Evolutionary conservation across 345 rosid genomes (phyloP), one percentile per base, ranked within the genome.

Genomic region (Lepidium sativum): DNA sequence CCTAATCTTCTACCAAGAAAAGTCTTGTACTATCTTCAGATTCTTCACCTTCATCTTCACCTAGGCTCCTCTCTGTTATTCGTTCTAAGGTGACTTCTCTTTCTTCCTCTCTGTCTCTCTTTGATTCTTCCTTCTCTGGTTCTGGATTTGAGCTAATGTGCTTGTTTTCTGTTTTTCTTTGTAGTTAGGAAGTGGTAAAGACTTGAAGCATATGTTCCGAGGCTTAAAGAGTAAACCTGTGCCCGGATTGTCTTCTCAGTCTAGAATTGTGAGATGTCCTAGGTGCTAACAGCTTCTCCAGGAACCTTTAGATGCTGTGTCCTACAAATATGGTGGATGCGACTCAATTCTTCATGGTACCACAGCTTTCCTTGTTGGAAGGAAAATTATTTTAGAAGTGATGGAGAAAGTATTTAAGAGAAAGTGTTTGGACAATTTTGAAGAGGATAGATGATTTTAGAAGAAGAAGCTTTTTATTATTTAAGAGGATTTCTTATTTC

Each of bases 181-280:
- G 56, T 50, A 72, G 76, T 59, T 72, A 12, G 49, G 32, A 54
- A 66, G 72, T 52, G 57, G 77, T 66, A 65, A 66, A 65, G 76
- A 72, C 55, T 37, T 72, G 49, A 72, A 59, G 51, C 76, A 58
- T 65, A 72, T 72, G 63, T 60, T 72, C 18, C 42, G 60, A 65
- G 60, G 70, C 37, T 41, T 43, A 29, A 60, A 51, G 67, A 74
- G 41, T 65, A 79, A 65, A 56, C 74, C 75, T 74, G 63, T 54
- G n/a, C 55, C 74, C 0, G 74, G 71, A 56, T 32, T 65, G 20
- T 49, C 75, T 59, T 65, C 78, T 50, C 75, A 79, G 43, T 52
- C 82, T 79, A 82, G 91, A 64, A 43, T 91, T 0, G 96, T 91
- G 71, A 78, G 65, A 66, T 88, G 97, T 71, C 97, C 97, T 3